A percentile compares a stretch with the other conserved stretches of the same genome.
These are phyloP conservation scores for Monascus purpureus DNA, from an alignment of 495 filamentous ascomycete species.

Conservation along the genomic window DNA sequence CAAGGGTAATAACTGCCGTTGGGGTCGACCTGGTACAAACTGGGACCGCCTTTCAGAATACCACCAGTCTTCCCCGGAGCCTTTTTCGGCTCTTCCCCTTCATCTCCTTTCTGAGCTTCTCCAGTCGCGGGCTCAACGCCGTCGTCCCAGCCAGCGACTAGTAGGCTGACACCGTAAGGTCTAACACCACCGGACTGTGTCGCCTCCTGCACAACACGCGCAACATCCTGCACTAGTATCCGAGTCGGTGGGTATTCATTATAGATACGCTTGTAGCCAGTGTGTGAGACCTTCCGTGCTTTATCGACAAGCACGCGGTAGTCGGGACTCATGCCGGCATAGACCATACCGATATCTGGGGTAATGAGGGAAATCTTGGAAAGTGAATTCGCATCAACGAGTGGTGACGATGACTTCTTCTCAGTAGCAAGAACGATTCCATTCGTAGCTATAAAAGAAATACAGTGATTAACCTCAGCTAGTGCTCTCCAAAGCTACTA, in stretches of 20 bases:
- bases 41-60: slow-evolving; percentile 88
- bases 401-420: slow-evolving; percentile 95
- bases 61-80: slow-evolving; percentile 74
- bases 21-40: slow-evolving; percentile 96
- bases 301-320: slow-evolving; percentile 96
- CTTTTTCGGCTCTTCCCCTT: slow-evolving; percentile 53
- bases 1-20: slow-evolving; percentile 96
- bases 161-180: slow-evolving; percentile 90
- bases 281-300: slow-evolving; percentile 97
- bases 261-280: slow-evolving; percentile 98
- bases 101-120: slow-evolving; percentile 30
- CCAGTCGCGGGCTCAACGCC: slow-evolving; percentile 70
- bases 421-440: slow-evolving; percentile 98
- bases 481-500: not conserved
- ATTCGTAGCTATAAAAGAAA: slow-evolving; percentile 59
- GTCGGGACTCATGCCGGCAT: slow-evolving; percentile 97
- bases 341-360: slow-evolving; percentile 99
- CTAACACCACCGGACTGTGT: slow-evolving; percentile 95
- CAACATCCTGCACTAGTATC: slow-evolving; percentile 97
- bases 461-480: slow-evolving; percentile 4
- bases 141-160: slow-evolving; percentile 98
- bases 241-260: slow-evolving; percentile 99
- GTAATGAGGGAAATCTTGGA: slow-evolving; percentile 97
- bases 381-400: slow-evolving; percentile 84
- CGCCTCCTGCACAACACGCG: slow-evolving; percentile 94